Evolutionary conservation across 169 alveolate genomes (phyloP).

Genomic region (Theileria orientalis): DNA sequence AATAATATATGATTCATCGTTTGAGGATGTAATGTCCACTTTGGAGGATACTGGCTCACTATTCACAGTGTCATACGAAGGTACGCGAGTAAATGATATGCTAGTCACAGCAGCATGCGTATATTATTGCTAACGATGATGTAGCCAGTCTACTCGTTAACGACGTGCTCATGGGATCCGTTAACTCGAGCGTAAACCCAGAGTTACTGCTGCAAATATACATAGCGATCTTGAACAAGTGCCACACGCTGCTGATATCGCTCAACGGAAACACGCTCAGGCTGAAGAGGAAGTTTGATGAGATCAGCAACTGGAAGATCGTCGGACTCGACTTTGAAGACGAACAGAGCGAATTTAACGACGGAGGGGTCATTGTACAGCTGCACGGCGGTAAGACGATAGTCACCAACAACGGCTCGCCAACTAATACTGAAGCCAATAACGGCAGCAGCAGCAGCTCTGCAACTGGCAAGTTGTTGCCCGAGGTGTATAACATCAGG

Average conservation of each 20-base stretch:
- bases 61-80: slow-evolving; percentile 42
- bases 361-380: too few species aligned
- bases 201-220: slow-evolving; percentile 48
- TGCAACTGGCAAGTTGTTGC: too few species aligned
- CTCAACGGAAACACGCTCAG: not conserved
- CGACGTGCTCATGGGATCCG: slow-evolving; percentile 56
- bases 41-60: slow-evolving; percentile 51
- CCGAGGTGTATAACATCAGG: not conserved
- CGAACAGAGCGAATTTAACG: not conserved
- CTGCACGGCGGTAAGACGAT: too few species aligned
- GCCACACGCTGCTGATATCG: slow-evolving; percentile 14
- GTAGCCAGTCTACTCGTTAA: slow-evolving; percentile 45
- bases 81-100: not conserved
- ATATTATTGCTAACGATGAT: not conserved
- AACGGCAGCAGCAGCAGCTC: too few species aligned
- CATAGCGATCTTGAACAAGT: slow-evolving; percentile 49
- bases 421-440: too few species aligned
- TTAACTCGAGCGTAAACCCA: slow-evolving; percentile 41
- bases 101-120: not conserved
- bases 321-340: not conserved
- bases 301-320: not conserved
- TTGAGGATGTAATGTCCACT: slow-evolving; percentile 54
- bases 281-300: slow-evolving; percentile 5
- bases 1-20: slow-evolving; percentile 50
- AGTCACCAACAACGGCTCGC: too few species aligned